Conservation (phyloP, 2,329 filamentous ascomycete genomes). For the Cytospora mali region DNA sequence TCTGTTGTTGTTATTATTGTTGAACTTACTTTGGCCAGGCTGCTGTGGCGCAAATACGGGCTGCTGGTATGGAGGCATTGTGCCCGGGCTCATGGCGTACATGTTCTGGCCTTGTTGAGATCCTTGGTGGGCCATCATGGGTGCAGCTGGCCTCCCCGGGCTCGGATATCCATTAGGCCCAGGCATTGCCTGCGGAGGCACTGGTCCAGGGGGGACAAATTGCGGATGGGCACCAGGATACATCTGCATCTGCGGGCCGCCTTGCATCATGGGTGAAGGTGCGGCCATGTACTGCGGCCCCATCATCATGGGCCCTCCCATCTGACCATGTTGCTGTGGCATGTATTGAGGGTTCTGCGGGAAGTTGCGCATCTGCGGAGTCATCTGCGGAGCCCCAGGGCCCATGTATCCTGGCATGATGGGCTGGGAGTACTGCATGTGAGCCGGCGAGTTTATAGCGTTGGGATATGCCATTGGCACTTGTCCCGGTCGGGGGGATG, state of each 20-base stretch:
- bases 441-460: constrained; percentile 68
- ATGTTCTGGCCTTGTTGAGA: constrained; percentile 86
- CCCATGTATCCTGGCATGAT: constrained; percentile 73
- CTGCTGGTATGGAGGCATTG: constrained; percentile 68
- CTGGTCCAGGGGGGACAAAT: constrained; percentile 63
- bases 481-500: constrained; percentile 77
- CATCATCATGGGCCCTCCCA: constrained; percentile 87
- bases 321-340: constrained; percentile 68
- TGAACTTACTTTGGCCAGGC: constrained; percentile 71
- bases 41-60: constrained; percentile 73
- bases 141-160: constrained; percentile 74
- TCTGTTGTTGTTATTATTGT: constrained; percentile 27
- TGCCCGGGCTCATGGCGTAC: constrained; percentile 74
- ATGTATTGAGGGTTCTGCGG: constrained; percentile 75
- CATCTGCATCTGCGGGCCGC: constrained; percentile 77
- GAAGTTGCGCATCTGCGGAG: constrained; percentile 65
- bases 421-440: constrained; percentile 72
- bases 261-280: constrained; percentile 69
- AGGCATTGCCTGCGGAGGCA: constrained; percentile 60
- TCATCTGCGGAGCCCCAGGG: constrained; percentile 70
- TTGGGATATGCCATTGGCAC: constrained; percentile 68
- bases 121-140: constrained; percentile 93
- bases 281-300: constrained; percentile 76
- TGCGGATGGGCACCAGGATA: constrained; percentile 60
- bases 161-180: constrained; percentile 83